These are phyloP conservation scores for Pichia sorboxylosa DNA, from an alignment of 1,139 yeast species.

Conservation along the genomic window DNA sequence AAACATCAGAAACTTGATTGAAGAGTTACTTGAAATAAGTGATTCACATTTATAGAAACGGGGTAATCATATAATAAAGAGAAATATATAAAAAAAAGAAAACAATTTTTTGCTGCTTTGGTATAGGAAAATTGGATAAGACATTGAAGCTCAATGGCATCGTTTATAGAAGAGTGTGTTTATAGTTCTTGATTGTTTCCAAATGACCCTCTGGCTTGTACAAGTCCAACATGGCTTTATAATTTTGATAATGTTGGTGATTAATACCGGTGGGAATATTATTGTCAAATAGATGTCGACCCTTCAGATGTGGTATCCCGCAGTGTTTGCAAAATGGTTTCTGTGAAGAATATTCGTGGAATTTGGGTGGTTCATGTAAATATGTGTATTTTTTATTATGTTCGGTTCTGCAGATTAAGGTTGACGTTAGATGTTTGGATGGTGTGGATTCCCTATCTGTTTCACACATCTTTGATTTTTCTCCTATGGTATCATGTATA, in stretches of 20 bases:
- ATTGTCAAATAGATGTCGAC: not conserved
- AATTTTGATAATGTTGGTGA: not conserved
- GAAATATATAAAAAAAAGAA: not conserved
- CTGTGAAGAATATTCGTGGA: not conserved
- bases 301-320: slow-evolving; percentile 1
- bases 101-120: too few species aligned
- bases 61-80: not conserved
- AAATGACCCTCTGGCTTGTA: slow-evolving; percentile 1
- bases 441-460: too few species aligned
- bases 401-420: too few species aligned
- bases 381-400: not conserved
- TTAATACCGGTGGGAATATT: not conserved
- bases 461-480: too few species aligned
- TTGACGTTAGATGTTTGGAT: too few species aligned
- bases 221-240: not conserved
- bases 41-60: not conserved
- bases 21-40: slow-evolving; percentile 7
- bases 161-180: too few species aligned
- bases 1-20: slow-evolving; percentile 14
- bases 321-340: slow-evolving; percentile 2
- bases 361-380: not conserved
- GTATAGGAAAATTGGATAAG: too few species aligned
- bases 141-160: too few species aligned
- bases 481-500: too few species aligned
- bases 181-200: not conserved